Percentiles rank a stretch among this genome's conserved stretches.
phyloP scores from a whole-genome alignment of 1,139 yeast genomes.

The Yamadazyma sp. region DNA sequence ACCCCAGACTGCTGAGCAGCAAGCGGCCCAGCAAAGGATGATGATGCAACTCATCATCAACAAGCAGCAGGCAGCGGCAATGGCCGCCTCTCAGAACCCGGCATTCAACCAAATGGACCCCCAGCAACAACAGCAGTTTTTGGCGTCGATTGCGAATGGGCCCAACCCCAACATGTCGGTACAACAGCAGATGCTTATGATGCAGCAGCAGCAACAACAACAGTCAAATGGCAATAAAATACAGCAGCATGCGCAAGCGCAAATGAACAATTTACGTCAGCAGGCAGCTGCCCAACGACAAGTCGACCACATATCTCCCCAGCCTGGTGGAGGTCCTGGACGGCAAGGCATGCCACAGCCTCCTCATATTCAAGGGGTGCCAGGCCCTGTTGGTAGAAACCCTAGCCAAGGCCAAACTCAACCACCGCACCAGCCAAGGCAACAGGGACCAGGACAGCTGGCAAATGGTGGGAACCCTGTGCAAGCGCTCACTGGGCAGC shows the following conservation, averaged over 20 bases:
- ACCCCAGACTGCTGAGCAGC: conserved; percentile 23
- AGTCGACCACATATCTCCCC: conserved; percentile 16
- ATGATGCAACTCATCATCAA: conserved; percentile 27
- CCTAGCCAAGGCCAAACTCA: conserved; percentile 3
- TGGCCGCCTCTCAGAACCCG: conserved; percentile 11
- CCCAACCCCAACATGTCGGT: conserved; percentile 7
- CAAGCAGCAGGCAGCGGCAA: conserved; percentile 19
- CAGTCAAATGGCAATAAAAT: conserved; percentile 25
- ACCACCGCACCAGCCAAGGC: conserved; percentile 1
- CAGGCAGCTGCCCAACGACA: conserved; percentile 35
- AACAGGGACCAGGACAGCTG: conserved; percentile 3
- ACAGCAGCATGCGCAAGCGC: conserved; percentile 53
- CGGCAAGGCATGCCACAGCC: conserved; percentile 6
- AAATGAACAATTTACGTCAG: conserved; percentile 52
- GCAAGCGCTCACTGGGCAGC: conserved; percentile 1
- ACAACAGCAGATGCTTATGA: conserved; percentile 6
- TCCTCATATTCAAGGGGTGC: conserved; percentile 10
- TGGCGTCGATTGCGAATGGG: conserved; percentile 15
- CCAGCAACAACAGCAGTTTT: conserved; percentile 24
- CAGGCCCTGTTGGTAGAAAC: conserved; percentile 6
- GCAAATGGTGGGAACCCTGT: conserved; percentile 1
- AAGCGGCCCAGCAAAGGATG: conserved; percentile 24
- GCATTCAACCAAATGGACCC: conserved; percentile 24
- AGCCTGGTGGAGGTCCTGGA: conserved; percentile 15
- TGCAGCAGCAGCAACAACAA: conserved; percentile 28